Base-by-base conservation (phyloP, 305 asterid genomes). In the Fraxinus dipetala region DNA sequence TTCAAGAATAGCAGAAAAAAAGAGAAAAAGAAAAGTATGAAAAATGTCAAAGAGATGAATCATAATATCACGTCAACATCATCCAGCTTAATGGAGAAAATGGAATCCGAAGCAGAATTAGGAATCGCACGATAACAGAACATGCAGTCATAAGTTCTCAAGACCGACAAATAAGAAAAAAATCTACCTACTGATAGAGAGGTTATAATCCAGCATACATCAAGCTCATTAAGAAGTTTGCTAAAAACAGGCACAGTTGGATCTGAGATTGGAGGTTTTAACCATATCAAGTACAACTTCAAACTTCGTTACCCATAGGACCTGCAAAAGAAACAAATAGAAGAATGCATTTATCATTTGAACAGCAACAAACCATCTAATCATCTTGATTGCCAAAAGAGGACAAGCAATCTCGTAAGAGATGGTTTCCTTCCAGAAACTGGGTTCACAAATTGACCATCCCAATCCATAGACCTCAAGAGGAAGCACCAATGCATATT, bases 271-370 rank as follows among this genome's bases (percentile, higher is more conserved):
- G 76, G 86, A 82, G 82, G 82, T 82, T 83, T 85, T 85, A 81
- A 86, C 72, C 79, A 86, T 75, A 82, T 81, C 84, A 81, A 87
- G 81, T 86, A 90, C 78, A 87, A 88, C 88, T 87, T 89, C 92
- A 79, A 69, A 85, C 84, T 79, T 78, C 51, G 83, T 79, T 45
- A 82, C 36, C 82, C 87, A 80, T 74, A 80, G 72, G 78, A 89
- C 99, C 99, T 94, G 99, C 95, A 93, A 86, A 87, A 89, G 89
- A 90, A 85, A 85, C 88, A 91, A 81, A 89, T 18, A 78, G 79
- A 70, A 84, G 77, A 48, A 75, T 81, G 85, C 83, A 28, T 85
- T 85, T 81, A 84, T 87, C 92, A 89, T 83, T 80, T 73, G 83
- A 84, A 84, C 82, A 84, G 89, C 83, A 80, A 78, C 56, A 80